Conservation (phyloP, 495 filamentous ascomycete species). For the Aspergillus sclerotiicarbonarius region DNA sequence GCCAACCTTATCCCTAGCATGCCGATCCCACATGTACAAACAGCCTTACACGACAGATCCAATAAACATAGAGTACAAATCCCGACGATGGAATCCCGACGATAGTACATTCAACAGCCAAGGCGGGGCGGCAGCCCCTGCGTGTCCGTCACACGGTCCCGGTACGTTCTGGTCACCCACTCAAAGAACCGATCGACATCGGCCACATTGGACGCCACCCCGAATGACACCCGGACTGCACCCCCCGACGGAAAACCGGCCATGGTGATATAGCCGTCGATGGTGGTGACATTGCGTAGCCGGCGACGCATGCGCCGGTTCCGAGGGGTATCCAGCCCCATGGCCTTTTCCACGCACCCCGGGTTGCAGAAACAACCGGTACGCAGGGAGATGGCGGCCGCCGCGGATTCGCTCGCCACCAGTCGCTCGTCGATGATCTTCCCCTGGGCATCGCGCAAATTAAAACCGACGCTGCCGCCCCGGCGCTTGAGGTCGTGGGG, state of each 20-base stretch:
- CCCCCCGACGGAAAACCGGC: conserved; percentile 9
- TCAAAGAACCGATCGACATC: conserved; percentile 12
- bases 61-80: too few relatives aligned
- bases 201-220: conserved; percentile 2
- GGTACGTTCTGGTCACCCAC: not conserved
- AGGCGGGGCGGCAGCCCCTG: not conserved
- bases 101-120: not conserved
- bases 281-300: not conserved
- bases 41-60: too few relatives aligned
- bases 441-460: conserved; percentile 7
- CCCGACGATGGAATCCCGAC: too few relatives aligned
- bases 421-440: conserved; percentile 13
- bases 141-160: conserved; percentile 4
- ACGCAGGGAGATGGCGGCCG: conserved; percentile 6
- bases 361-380: conserved; percentile 15
- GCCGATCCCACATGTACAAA: too few relatives aligned
- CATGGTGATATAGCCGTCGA: conserved; percentile 8
- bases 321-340: not conserved
- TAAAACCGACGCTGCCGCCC: conserved; percentile 10
- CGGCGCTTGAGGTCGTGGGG: not conserved
- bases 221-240: conserved; percentile 10
- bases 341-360: conserved; percentile 4
- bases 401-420: conserved; percentile 9
- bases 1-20: too few relatives aligned
- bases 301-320: not conserved